Evolutionary conservation across 2,329 filamentous ascomycete species (phyloP).

Genomic region (Graphilbum sp.): DNA sequence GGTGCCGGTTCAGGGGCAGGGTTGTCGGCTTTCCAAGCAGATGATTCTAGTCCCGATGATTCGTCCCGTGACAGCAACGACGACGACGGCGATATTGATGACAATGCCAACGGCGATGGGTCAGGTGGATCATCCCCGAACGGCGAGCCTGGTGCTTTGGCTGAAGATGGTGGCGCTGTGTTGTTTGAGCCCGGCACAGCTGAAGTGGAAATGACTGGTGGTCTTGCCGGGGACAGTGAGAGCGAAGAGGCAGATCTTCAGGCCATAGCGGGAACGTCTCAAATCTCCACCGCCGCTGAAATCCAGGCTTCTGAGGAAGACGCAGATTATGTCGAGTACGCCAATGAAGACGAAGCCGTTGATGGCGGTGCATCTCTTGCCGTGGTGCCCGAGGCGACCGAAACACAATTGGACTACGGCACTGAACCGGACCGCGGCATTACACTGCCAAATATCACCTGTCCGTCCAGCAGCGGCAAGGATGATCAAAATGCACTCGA

Average conservation of each 20-base stretch:
- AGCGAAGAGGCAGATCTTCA: background rate
- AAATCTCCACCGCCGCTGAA: no score
- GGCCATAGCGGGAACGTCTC: no score
- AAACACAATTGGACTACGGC: no score
- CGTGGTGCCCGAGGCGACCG: background rate
- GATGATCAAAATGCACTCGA: background rate
- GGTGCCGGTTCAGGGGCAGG: constrained; percentile 10
- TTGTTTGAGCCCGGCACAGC: background rate
- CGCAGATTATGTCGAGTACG: constrained; percentile 2
- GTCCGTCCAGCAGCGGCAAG: background rate
- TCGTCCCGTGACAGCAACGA: constrained; percentile 7
- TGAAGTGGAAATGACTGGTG: background rate
- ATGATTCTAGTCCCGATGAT: constrained; percentile 1
- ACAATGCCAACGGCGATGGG: background rate
- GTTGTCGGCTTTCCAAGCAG: constrained; percentile 6
- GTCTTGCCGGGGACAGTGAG: background rate
- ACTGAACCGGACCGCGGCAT: no score
- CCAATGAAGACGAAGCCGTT: constrained; percentile 5
- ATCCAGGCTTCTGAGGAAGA: background rate
- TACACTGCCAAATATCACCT: no score
- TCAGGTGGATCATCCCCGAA: constrained; percentile 1
- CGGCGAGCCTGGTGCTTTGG: background rate
- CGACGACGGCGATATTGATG: background rate
- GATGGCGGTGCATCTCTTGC: constrained; percentile 5
- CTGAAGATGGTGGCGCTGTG: constrained; percentile 1